Conservation (phyloP, 2,329 filamentous ascomycete species). For the Apiospora malaysiana region DNA sequence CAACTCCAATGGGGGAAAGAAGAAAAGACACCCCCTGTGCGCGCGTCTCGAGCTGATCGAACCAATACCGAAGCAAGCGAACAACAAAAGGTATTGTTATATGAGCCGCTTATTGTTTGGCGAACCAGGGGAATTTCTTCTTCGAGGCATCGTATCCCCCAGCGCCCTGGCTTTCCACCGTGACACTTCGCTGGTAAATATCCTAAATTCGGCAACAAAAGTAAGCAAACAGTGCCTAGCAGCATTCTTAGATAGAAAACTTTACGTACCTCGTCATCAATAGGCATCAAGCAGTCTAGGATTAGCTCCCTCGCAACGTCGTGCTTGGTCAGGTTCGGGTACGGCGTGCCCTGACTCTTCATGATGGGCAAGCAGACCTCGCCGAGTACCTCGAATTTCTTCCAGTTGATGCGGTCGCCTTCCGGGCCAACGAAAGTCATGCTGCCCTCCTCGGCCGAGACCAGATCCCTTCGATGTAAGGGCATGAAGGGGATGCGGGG, state of each 20-base stretch:
- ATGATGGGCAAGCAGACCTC: constrained; percentile 91
- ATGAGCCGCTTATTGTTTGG: constrained; percentile 42
- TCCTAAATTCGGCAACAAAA: constrained; percentile 49
- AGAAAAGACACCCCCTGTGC: background rate
- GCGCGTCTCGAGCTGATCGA: background rate
- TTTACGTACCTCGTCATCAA: constrained; percentile 86
- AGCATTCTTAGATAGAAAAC: too few relatives aligned
- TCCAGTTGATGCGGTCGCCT: constrained; percentile 88
- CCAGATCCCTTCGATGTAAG: constrained; percentile 85
- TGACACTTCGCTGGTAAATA: constrained; percentile 66
- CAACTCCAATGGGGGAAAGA: background rate
- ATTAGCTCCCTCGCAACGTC: constrained; percentile 77
- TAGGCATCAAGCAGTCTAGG: constrained; percentile 79
- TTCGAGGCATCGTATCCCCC: constrained; percentile 55
- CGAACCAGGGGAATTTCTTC: constrained; percentile 73
- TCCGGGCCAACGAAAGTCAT: constrained; percentile 81
- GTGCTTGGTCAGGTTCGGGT: constrained; percentile 72
- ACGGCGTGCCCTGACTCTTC: constrained; percentile 86
- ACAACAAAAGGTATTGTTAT: background rate
- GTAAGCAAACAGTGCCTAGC: background rate
- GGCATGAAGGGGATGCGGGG: constrained; percentile 95
- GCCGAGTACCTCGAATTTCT: constrained; percentile 95
- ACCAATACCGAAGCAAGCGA: background rate
- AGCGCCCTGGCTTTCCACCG: constrained; percentile 59
- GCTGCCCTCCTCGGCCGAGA: constrained; percentile 91